A percentile compares a stretch with the other conserved stretches of the same genome.
phyloP scores from a whole-genome alignment of 2,329 filamentous ascomycete species.

The Alternaria ethzedia region DNA sequence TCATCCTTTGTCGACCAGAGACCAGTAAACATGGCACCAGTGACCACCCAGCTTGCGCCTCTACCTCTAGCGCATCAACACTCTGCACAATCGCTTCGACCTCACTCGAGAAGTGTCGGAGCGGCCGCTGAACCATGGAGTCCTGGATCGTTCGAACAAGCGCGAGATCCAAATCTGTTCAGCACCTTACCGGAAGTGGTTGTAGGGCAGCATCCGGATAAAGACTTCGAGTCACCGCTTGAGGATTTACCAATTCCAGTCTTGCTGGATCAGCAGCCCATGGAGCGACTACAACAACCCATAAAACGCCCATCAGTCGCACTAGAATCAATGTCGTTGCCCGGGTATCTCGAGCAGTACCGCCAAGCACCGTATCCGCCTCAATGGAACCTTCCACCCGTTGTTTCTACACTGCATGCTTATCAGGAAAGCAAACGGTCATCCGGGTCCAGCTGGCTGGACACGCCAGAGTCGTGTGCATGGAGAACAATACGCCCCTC shows the following conservation, averaged over 20 bases:
- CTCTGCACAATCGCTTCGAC: slow-evolving; percentile 9
- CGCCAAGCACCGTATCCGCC: slow-evolving; percentile 40
- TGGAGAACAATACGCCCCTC: slow-evolving; percentile 32
- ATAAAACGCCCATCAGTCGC: slow-evolving; percentile 1
- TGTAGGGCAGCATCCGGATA: slow-evolving; percentile 1
- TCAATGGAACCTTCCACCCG: slow-evolving; percentile 36
- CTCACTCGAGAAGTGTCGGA: slow-evolving; percentile 18
- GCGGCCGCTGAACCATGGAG: slow-evolving; percentile 17
- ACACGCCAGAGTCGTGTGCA: slow-evolving; percentile 23
- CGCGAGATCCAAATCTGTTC: slow-evolving; percentile 1
- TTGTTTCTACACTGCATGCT: slow-evolving; percentile 31
- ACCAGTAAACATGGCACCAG: neutral
- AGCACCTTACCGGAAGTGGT: slow-evolving; percentile 26
- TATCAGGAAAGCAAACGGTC: slow-evolving; percentile 9
- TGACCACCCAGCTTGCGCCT: neutral
- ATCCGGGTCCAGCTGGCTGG: slow-evolving; percentile 33
- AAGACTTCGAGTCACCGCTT: slow-evolving; percentile 5
- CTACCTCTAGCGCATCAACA: neutral
- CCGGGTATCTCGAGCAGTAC: slow-evolving; percentile 36
- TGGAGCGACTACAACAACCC: neutral
- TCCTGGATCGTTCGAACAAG: slow-evolving; percentile 20
- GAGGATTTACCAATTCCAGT: slow-evolving; percentile 20
- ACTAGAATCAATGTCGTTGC: slow-evolving; percentile 19
- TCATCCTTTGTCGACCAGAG: slow-evolving; percentile 2
- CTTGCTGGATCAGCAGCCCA: slow-evolving; percentile 3